These are phyloP conservation scores for Diaporthe nobilis DNA, from an alignment of 2,329 filamentous ascomycete species.

Conservation along the genomic window DNA sequence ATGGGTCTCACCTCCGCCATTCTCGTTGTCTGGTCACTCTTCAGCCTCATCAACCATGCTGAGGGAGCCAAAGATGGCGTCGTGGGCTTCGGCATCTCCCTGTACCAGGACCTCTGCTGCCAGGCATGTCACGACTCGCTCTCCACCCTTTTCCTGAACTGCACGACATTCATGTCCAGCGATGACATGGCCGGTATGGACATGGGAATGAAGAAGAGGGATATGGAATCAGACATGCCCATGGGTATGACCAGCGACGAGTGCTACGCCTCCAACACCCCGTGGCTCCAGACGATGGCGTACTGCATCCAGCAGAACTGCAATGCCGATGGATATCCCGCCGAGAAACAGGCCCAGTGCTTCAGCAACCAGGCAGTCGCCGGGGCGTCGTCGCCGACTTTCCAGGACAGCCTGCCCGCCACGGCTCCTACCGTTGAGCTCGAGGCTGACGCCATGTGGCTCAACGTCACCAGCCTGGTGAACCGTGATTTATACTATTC, in stretches of 20 bases:
- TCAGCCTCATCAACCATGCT: not conserved
- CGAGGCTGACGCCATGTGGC: constrained; percentile 19
- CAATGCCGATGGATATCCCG: constrained; percentile 8
- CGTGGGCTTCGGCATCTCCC: constrained; percentile 18
- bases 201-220: constrained; percentile 1
- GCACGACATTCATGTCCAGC: constrained; percentile 22
- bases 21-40: not conserved
- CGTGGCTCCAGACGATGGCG: constrained; percentile 26
- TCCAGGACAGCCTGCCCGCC: constrained; percentile 12
- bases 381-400: not conserved
- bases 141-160: constrained; percentile 15
- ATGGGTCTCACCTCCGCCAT: constrained; percentile 6
- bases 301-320: constrained; percentile 33
- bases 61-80: constrained; percentile 10
- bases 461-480: constrained; percentile 26
- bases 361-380: constrained; percentile 20
- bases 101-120: constrained; percentile 30
- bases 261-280: constrained; percentile 21
- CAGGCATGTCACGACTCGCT: constrained; percentile 31
- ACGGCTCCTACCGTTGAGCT: constrained; percentile 10
- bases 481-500: constrained; percentile 6
- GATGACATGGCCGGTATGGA: constrained; percentile 13
- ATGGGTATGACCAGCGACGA: constrained; percentile 19
- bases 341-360: constrained; percentile 10
- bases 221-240: constrained; percentile 23